Conservation (phyloP, 1,139 yeast species). For the Yamadazyma triangularis region DNA sequence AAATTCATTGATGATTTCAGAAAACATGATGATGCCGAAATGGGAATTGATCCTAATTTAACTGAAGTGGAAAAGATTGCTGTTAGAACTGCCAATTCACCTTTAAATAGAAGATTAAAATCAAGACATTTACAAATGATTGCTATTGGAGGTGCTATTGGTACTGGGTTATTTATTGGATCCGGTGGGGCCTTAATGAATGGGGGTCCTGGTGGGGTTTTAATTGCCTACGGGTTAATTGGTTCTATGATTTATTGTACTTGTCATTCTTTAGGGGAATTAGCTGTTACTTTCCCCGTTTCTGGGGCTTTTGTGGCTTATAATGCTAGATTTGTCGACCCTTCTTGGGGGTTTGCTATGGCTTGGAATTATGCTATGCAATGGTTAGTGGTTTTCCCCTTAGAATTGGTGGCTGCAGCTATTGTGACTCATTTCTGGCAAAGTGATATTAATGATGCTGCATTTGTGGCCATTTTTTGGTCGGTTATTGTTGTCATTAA, state of each 20-base stretch:
- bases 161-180: slow-evolving; percentile 72
- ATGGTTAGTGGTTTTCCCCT: slow-evolving; percentile 73
- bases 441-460: slow-evolving; percentile 54
- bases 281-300: slow-evolving; percentile 75
- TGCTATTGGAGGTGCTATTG: slow-evolving; percentile 63
- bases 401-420: slow-evolving; percentile 75
- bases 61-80: slow-evolving; percentile 68
- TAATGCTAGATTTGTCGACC: slow-evolving; percentile 65
- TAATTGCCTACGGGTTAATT: slow-evolving; percentile 64
- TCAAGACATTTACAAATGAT: slow-evolving; percentile 58
- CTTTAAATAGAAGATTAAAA: slow-evolving; percentile 36
- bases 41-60: slow-evolving; percentile 55
- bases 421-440: slow-evolving; percentile 68
- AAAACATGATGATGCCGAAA: slow-evolving; percentile 42
- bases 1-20: slow-evolving; percentile 53
- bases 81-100: slow-evolving; percentile 54
- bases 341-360: slow-evolving; percentile 74
- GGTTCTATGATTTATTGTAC: slow-evolving; percentile 71
- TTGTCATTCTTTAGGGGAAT: slow-evolving; percentile 82
- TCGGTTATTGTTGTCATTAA: slow-evolving; percentile 52
- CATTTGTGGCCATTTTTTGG: slow-evolving; percentile 62
- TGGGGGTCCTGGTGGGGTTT: slow-evolving; percentile 80
- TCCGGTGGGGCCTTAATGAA: slow-evolving; percentile 60
- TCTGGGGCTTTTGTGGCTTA: slow-evolving; percentile 77
- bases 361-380: slow-evolving; percentile 80